Conservation (phyloP, 2,329 filamentous ascomycete genomes). For the Xylaria sp. region DNA sequence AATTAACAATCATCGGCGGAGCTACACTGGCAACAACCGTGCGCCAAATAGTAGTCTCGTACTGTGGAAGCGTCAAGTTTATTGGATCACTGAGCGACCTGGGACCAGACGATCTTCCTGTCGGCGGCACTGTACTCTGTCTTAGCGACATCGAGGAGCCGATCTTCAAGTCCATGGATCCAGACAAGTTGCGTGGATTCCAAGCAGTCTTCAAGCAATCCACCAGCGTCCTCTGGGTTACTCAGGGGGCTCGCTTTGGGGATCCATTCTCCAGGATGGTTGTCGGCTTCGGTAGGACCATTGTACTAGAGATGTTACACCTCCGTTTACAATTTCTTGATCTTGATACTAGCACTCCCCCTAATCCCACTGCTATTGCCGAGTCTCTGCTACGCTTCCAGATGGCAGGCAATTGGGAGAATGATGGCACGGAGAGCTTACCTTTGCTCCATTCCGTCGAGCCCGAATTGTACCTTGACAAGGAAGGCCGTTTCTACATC, state of each 20-base stretch:
- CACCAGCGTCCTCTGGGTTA: slow-evolving; percentile 10
- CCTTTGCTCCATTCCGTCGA: slow-evolving; percentile 18
- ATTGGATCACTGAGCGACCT: no score
- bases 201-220: slow-evolving; percentile 9
- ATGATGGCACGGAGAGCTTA: no score
- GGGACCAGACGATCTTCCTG: no score
- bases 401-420: no score
- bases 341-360: neutral
- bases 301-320: slow-evolving; percentile 9
- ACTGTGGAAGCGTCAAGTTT: no score
- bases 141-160: slow-evolving; percentile 8
- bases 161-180: slow-evolving; percentile 3
- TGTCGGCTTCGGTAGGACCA: slow-evolving; percentile 4
- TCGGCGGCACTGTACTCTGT: slow-evolving; percentile 11
- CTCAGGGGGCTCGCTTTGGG: slow-evolving; percentile 15
- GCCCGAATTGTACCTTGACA: slow-evolving; percentile 11
- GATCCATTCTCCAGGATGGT: slow-evolving; percentile 12
- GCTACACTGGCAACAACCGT: no score
- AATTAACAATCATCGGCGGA: no score
- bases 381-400: slow-evolving; percentile 9
- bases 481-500: neutral
- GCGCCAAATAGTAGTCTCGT: no score
- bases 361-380: neutral
- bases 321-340: slow-evolving; percentile 10
- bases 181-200: neutral